Percentiles rank a stretch among this genome's conserved stretches.
phyloP scores from a whole-genome alignment of 2,329 filamentous ascomycete genomes.

The Alternaria atra region DNA sequence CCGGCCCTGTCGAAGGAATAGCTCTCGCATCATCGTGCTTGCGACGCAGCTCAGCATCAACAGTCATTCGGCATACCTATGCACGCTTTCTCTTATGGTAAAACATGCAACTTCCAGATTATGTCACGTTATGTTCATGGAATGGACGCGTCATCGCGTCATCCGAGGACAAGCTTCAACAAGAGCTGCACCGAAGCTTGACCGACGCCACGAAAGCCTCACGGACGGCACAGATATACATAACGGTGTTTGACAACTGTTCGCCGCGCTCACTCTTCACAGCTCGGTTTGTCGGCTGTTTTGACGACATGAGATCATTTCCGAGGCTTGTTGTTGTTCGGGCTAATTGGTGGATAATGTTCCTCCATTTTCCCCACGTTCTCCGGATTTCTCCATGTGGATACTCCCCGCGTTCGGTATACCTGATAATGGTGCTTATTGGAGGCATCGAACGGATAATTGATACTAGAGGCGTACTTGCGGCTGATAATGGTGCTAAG shows the following conservation, averaged over 20 bases:
- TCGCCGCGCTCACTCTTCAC: background rate
- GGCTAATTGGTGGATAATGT: constrained; percentile 35
- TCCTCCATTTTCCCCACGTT: constrained; percentile 25
- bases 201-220: constrained; percentile 1
- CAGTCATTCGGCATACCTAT: background rate
- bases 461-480: background rate
- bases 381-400: constrained; percentile 12
- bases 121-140: background rate
- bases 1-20: background rate
- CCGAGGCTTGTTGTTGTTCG: background rate
- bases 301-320: background rate
- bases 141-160: background rate
- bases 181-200: constrained; percentile 8
- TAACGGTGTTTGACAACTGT: background rate
- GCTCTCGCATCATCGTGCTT: background rate
- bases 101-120: background rate
- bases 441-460: constrained; percentile 7
- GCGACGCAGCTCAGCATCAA: background rate
- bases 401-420: constrained; percentile 23
- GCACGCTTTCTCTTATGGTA: background rate
- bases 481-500: constrained; percentile 6
- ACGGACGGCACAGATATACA: background rate
- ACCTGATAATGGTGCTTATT: constrained; percentile 5
- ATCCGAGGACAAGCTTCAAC: constrained; percentile 3
- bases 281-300: background rate